These are phyloP conservation scores for Ophiognomonia clavigignenti-juglandacearum DNA, from an alignment of 2,329 filamentous ascomycete species.

Conservation along the genomic window DNA sequence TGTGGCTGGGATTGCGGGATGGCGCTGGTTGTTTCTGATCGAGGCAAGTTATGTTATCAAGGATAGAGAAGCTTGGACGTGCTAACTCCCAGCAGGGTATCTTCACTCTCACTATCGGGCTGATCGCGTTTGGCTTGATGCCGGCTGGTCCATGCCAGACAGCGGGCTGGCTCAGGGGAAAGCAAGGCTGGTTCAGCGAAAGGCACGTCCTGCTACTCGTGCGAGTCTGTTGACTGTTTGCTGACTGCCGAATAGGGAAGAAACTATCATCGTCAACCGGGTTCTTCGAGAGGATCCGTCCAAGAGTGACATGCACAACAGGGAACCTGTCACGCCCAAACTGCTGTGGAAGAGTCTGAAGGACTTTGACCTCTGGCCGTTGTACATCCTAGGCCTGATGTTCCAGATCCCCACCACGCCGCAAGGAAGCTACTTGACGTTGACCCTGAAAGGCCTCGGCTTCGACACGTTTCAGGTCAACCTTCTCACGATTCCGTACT, in stretches of 20 bases:
- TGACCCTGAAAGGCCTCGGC: conserved; percentile 53
- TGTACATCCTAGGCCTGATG: conserved; percentile 48
- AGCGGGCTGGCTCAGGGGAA: conserved; percentile 46
- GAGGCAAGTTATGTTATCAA: conserved; percentile 37
- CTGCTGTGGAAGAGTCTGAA: conserved; percentile 46
- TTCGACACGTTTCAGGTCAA: conserved; percentile 57
- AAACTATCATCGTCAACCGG: conserved; percentile 57
- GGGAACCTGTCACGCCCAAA: conserved; percentile 46
- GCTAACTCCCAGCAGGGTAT: conserved; percentile 26
- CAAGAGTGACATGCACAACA: conserved; percentile 57
- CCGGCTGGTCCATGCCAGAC: conserved; percentile 48
- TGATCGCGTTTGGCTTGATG: conserved; percentile 51
- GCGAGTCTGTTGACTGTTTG: background rate
- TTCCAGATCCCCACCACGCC: conserved; percentile 48
- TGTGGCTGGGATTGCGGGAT: conserved; percentile 29
- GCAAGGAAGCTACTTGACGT: conserved; percentile 51
- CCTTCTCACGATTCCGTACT: conserved; percentile 55
- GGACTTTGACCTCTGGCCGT: conserved; percentile 45
- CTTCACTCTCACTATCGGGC: conserved; percentile 41
- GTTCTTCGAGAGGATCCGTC: conserved; percentile 54
- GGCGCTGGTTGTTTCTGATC: conserved; percentile 51
- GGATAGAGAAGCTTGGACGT: conserved; percentile 22
- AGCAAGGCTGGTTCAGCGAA: conserved; percentile 56
- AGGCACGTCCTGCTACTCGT: conserved; percentile 21
- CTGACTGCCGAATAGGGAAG: conserved; percentile 33